Base-by-base conservation (phyloP, 73 alveolate genomes). In the Urostyla sp. region DNA sequence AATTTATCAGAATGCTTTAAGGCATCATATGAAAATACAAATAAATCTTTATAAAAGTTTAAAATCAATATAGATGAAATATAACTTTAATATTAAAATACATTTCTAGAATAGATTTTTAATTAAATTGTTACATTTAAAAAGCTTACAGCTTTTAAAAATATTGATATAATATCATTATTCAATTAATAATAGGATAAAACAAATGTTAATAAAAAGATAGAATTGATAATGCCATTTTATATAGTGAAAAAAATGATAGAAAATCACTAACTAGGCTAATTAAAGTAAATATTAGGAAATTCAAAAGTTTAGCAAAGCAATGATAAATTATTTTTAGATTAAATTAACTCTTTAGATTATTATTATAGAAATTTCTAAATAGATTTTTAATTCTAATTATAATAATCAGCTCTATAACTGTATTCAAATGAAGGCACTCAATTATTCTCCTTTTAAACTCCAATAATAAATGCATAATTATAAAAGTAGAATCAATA, bases 151-250 rank as follows among this genome's bases (percentile, higher is more conserved):
- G n/a, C n/a, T n/a, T n/a, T n/a, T n/a, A n/a, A n/a, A n/a, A n/a
- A n/a, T n/a, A n/a, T n/a, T n/a, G n/a, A n/a, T n/a, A n/a, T n/a
- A n/a, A n/a, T n/a, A n/a, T n/a, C n/a, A n/a, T n/a, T n/a, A n/a
- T n/a, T n/a, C n/a, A n/a, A n/a, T n/a, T n/a, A n/a, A n/a, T n/a
- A n/a, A n/a, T n/a, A n/a, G n/a, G n/a, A n/a, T n/a, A 38, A 63
- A n/a, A 63, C 79, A 3, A 27, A 57, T 21, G 79, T 60, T 3
- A 23, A 63, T 43, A 63, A 60, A 63, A 63, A 60, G 44, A 34
- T 63, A 13, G 79, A 63, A 24, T 46, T 63, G 0, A 63, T 63
- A 1, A 63, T 63, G 79, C 79, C 79, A 43, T 63, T 63, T 40
- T 63, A 63, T 38, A 63, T 63, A 5, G 27, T 63, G 15, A 63